Base-by-base conservation (phyloP, 164 flowering plant genomes). In the Nelumbo lutea region DNA sequence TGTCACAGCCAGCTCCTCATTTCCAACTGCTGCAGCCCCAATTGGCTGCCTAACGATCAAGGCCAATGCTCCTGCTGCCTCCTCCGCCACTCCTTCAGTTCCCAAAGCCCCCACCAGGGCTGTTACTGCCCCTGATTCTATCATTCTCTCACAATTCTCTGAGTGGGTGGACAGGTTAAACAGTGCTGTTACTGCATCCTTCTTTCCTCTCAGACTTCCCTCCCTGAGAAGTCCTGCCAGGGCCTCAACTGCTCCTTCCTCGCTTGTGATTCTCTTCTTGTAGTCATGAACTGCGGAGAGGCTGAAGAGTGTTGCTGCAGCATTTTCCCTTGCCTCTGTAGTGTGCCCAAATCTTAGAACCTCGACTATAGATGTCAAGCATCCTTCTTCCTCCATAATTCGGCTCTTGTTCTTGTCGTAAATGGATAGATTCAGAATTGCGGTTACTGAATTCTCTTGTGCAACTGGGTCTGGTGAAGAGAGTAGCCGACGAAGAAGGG, bases 271-370 rank as follows among this genome's bases (percentile, higher is more conserved):
- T 72, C 74, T 78, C 78, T 84, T 88, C 85, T 91, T 96, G 66
- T 88, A 90, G 57, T 86, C 91, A 71, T 91, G 95, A 63, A 90
- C 90, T 0, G 95, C 91, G 2, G 98, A 96, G 38, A 96, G 88
- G 75, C 99, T 96, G 73, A 96, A 96, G 69, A 96, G 79, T 2
- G 98, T 87, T 0, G 99, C 99, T 5, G 99, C 99, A 59, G 99
- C 98, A 73, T 96, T 96, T 76, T 91, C 99, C 73, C 89, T 82
- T 42, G 96, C 93, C 68, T 91, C 97, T 0, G 81, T 82, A 0
- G 92, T 91, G 64, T 75, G 72, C 47, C 99, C 99, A 61, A 73
- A 73, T 67, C 83, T 83, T 65, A 96, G 68, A 56, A 93, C 99
- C 13, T 77, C 78, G 55, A 91, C 93, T 42, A 96, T 86, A 0